Evolutionary conservation across 1,284 basidiomycete genomes (phyloP), one percentile per base, ranked within the genome.

Genomic region (Naganishia albida): DNA sequence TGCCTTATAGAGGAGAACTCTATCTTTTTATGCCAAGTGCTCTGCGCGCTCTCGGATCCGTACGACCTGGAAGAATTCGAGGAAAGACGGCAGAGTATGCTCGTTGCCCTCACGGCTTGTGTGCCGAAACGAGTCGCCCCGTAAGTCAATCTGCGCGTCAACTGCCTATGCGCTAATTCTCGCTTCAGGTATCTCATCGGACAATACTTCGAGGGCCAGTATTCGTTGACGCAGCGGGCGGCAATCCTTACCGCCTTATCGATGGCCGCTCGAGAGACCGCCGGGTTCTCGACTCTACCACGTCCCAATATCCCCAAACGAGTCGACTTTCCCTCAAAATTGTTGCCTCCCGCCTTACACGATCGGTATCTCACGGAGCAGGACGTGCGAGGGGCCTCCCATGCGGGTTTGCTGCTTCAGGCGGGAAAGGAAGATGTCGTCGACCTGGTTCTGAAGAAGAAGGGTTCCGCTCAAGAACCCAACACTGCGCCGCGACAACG

Each of bases 161-260:
- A 13, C 48, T 56, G 43, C 18, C 12, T 28, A 42, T 16, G 10
- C 39, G 18, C 39, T 30, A 28, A 48, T 16, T 60, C 25, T 49
- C 42, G 34, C 28, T 59, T 1, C 73, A 94, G 92, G 3, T 84
- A 85, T 53, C 81, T 95, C n/a, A 87, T 89, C 51, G 91, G 97
- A 74, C 91, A 96, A 73, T 91, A 93, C 77, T 98, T 97, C 80
- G 87, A 88, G 67, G 88, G 89, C 56, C 90, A 94, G 70, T 97
- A 95, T 77, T 93, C 93, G 0, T 85, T 85, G 4, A 84, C 86
- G 25, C 93, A 98, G 73, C 87, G 93, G 13, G 88, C 86, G 67
- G 85, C 85, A 6, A 92, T 95, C 73, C 83, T 98, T 38, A 91
- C 89, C 62, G 88, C 91, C 0, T 80, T 99, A 1, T 91, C 90